Base-by-base conservation (phyloP, 2,329 filamentous ascomycete genomes). In the Beauveria sp. region DNA sequence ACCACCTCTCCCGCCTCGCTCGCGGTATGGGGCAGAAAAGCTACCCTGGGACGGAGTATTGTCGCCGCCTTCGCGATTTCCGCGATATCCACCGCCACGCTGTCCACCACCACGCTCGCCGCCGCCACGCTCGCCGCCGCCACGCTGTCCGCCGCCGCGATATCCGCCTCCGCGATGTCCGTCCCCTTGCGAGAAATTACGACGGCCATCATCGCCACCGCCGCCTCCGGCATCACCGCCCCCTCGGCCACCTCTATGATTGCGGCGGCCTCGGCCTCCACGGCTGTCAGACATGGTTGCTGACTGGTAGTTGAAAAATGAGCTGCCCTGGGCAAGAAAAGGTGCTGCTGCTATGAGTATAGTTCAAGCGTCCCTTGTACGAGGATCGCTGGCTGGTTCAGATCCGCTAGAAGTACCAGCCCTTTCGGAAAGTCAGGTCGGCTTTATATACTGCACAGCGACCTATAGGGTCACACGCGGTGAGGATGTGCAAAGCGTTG, bases 81-180 rank as follows among this genome's bases (percentile, higher is more conserved):
- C 46, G 4, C 34, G 34, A 38, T 49, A 24, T 49, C 46, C 45
- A 14, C 45, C 45, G 20, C 54, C 31, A 26, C 26, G 31, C 12
- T 34, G 34, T 24, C 46, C 22, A 18, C 55, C 5, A 5, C 68
- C 67, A 31, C 28, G 28, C 7, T 28, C 7, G 2, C 28, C 28
- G 20, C 54, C 8, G 9, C 68, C 67, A 26, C 67, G 62, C 40
- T 55, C 61, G n/a, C 64, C 56, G 42, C 63, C 46, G 31, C 64
- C 64, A 52, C 34, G 28, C 9, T 50, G 2, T 34, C 31, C 31
- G 31, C 31, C 31, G 9, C 31, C 34, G 34, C 34, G 34, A 16
- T 38, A 38, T 38, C 34, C 34, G 14, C 34, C 34, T 14, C 34
- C 34, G 14, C 34, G 34, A 38, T 38, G 34, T 16, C 34, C 34